Base-by-base conservation (phyloP, 2,329 filamentous ascomycete species). In the Phialemoniopsis sp. region DNA sequence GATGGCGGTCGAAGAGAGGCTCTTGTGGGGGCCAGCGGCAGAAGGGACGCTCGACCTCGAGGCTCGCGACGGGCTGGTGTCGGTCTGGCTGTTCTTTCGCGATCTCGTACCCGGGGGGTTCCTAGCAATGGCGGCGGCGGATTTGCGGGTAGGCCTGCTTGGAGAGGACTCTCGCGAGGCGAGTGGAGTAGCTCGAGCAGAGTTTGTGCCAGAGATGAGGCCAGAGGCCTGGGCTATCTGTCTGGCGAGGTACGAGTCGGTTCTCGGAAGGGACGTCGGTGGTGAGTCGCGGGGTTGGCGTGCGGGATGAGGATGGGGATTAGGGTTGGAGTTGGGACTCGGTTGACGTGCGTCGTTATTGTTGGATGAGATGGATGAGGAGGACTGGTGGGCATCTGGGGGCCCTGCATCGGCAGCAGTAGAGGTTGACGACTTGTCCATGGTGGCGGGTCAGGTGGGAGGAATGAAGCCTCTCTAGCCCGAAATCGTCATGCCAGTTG, bases 1-100 rank as follows among this genome's bases (percentile, higher is more conserved):
- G 36, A 80, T 84, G 47, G 71, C 81, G 29, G 81, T 68, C 29
- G 85, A 76, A 13, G 86, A 85, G 36, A 91, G 68, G 43, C 80
- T 77, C 57, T 82, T 78, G 59, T 85, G 76, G 41, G 82, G 70
- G 17, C 80, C 73, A 18, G 81, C 73, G n/a, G n/a, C n/a, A 37
- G 80, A 80, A 29, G 80, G 74, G 40, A 76, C 68, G 41, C 67
- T 74, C 41, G 68, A 65, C 49, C 62, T 69, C 40, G 61, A 58
- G 35, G 64, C 59, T 38, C 83, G 75, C 40, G 73, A 69, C 15
- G 83, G 81, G 51, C 80, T 87, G 43, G 73, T 65, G 40, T 87
- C 82, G 45, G 80, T 73, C 39, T 66, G 56, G 57, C 80, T 87
- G 57, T 77, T 80, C 58, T 82, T 84, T 52, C 82, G 78, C 42